phyloP scores from a whole-genome alignment of 768 basidiomycete genomes.

The Boletus barrowsii region DNA sequence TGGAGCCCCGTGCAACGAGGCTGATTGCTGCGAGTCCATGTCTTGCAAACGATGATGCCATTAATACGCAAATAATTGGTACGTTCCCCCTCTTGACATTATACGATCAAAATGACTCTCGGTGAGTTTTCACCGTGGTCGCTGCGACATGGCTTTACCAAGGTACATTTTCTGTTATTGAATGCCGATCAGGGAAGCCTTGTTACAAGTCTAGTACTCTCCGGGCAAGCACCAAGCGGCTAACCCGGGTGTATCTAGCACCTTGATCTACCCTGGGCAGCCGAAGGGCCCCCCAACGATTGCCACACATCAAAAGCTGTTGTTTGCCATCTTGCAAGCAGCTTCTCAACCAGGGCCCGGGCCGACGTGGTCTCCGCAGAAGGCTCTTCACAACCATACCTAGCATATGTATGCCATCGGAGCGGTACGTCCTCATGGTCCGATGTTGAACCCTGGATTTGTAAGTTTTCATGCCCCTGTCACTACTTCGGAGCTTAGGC shows the following conservation, averaged over 20 bases:
- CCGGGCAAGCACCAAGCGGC: background rate
- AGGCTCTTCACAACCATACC: background rate
- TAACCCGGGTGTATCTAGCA: background rate
- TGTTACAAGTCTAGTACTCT: slow-evolving; percentile 6
- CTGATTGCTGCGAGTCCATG: background rate
- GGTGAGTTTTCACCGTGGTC: background rate
- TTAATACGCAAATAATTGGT: background rate
- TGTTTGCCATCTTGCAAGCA: background rate
- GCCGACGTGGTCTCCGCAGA: background rate
- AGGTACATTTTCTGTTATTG: background rate
- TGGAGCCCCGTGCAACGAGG: slow-evolving; percentile 13
- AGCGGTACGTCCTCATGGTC: slow-evolving; percentile 11
- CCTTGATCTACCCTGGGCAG: background rate
- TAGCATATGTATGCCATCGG: background rate
- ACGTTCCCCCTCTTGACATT: background rate
- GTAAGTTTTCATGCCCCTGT: slow-evolving; percentile 15
- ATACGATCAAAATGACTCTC: background rate
- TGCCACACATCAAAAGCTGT: background rate
- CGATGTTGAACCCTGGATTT: slow-evolving; percentile 20
- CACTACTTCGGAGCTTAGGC: slow-evolving; percentile 30
- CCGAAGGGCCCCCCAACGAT: background rate
- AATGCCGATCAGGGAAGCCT: slow-evolving; percentile 6
- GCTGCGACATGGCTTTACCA: slow-evolving; percentile 5
- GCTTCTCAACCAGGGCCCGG: background rate
- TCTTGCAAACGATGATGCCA: background rate